phyloP scores from a whole-genome alignment of 2,329 filamentous ascomycete genomes.

The Tolypocladium capitatum region DNA sequence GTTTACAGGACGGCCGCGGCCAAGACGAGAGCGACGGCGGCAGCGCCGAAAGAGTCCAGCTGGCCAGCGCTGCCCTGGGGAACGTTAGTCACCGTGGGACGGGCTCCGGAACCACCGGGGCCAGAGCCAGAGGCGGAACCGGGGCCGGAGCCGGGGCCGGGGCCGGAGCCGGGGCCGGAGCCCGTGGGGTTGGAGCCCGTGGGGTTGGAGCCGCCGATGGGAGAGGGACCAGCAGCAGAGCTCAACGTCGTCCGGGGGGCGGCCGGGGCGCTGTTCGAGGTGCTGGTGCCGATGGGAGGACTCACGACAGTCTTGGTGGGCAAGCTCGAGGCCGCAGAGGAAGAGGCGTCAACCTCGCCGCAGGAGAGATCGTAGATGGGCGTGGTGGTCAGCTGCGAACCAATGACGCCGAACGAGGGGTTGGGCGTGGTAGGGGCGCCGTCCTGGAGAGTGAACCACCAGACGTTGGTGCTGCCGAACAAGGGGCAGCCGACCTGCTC shows the following conservation, averaged over 20 bases:
- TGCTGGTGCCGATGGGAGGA: constrained; percentile 1
- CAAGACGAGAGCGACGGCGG: constrained; percentile 15
- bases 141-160: too few relatives aligned
- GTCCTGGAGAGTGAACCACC: constrained; percentile 70
- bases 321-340: not conserved
- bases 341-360: constrained; percentile 14
- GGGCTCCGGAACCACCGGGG: not conserved
- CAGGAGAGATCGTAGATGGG: constrained; percentile 54
- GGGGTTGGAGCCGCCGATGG: not conserved
- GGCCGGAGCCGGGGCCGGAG: too few relatives aligned
- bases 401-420: constrained; percentile 60
- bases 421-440: constrained; percentile 42
- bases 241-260: not conserved
- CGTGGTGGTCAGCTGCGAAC: constrained; percentile 34
- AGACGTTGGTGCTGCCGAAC: constrained; percentile 52
- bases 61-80: constrained; percentile 7
- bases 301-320: not conserved
- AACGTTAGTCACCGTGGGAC: not conserved
- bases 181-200: not conserved
- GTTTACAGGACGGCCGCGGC: constrained; percentile 17
- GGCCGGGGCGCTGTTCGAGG: constrained; percentile 1
- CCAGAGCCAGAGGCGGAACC: too few relatives aligned
- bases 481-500: constrained; percentile 61
- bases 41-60: constrained; percentile 19
- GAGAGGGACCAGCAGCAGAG: constrained; percentile 5